Percentiles rank a stretch among this genome's conserved stretches.
phyloP scores from a whole-genome alignment of 257 asterid genomes.

The Ilex aquifolium region DNA sequence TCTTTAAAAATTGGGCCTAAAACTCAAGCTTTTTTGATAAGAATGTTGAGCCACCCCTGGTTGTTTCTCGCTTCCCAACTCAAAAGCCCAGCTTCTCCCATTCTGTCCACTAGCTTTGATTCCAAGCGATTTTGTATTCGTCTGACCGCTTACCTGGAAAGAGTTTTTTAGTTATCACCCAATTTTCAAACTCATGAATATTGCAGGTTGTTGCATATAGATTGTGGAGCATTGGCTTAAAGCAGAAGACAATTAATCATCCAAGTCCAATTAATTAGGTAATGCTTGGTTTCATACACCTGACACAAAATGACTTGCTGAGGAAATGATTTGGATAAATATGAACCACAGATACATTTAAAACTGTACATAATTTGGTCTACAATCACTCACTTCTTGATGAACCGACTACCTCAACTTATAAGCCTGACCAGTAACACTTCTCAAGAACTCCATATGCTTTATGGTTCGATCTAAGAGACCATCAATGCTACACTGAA shows the following conservation, averaged over 20 bases:
- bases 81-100: conserved; percentile 90
- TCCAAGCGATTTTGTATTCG: conserved; percentile 26
- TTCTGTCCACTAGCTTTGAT: conserved; percentile 26
- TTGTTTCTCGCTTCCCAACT: conserved; percentile 51
- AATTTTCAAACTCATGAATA: not conserved
- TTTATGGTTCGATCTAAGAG: conserved; percentile 83
- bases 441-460: conserved; percentile 73
- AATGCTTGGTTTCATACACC: not conserved
- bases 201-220: not conserved
- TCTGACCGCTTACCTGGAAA: conserved; percentile 36
- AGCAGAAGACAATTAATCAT: too few species aligned
- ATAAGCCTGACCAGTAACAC: conserved; percentile 62
- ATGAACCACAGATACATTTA: not conserved
- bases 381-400: conserved; percentile 37
- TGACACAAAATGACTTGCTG: not conserved
- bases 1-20: too few species aligned
- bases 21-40: too few species aligned
- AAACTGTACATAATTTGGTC: not conserved
- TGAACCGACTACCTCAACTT: conserved; percentile 46
- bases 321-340: not conserved
- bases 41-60: too few species aligned
- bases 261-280: too few species aligned
- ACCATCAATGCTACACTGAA: conserved; percentile 97
- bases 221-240: not conserved
- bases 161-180: not conserved